Evolutionary conservation across 2,329 filamentous ascomycete genomes (phyloP).

Genomic region (Cercospora citrullina): DNA sequence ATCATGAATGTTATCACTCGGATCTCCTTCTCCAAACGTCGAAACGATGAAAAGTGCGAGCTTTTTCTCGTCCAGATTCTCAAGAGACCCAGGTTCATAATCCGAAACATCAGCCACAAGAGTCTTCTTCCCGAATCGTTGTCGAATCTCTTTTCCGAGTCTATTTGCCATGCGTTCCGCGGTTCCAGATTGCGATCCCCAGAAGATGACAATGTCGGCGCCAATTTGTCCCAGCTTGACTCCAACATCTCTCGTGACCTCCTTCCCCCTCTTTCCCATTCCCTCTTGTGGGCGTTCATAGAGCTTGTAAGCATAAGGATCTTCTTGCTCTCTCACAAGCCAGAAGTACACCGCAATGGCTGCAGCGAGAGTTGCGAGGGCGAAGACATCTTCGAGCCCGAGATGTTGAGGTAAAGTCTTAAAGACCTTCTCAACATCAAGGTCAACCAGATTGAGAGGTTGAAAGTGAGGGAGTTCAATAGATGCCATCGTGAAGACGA

Average conservation of each 20-base stretch:
- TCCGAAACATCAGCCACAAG: not conserved
- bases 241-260: not conserved
- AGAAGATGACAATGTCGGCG: not conserved
- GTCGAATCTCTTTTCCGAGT: not conserved
- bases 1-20: slow-evolving; percentile 53
- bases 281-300: not conserved
- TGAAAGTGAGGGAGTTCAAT: not conserved
- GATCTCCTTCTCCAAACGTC: slow-evolving; percentile 37
- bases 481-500: not conserved
- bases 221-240: not conserved
- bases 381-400: not conserved
- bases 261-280: not conserved
- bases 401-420: not conserved
- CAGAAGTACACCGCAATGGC: not conserved
- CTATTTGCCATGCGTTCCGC: not conserved
- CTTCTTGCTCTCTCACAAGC: not conserved
- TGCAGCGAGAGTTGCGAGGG: not conserved
- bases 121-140: not conserved
- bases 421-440: not conserved
- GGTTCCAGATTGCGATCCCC: not conserved
- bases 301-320: not conserved
- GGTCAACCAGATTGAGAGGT: not conserved
- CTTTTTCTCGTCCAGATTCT: not conserved
- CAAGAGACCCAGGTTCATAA: not conserved
- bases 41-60: slow-evolving; percentile 34